Conservation (phyloP, 1,139 yeast species). For the Pichia sp. region DNA sequence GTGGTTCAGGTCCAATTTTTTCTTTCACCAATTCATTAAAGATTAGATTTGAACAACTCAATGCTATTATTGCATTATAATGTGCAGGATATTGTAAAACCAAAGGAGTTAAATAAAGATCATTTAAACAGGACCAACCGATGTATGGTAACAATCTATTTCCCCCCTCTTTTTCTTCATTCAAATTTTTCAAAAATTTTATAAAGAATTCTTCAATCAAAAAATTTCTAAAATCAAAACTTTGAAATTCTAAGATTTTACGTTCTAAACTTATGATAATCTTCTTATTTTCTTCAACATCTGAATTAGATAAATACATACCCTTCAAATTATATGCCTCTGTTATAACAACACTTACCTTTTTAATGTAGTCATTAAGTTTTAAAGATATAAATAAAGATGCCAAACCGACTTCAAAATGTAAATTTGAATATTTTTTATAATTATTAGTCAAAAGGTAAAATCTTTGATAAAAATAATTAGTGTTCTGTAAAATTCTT, state of each 20-base stretch:
- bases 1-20: not conserved
- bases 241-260: constrained; percentile 39
- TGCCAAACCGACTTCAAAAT: constrained; percentile 58
- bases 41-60: constrained; percentile 44
- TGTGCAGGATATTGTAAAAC: constrained; percentile 74
- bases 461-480: constrained; percentile 68
- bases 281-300: constrained; percentile 45
- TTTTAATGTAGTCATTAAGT: constrained; percentile 84
- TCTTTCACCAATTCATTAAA: constrained; percentile 21
- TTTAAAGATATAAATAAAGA: constrained; percentile 77
- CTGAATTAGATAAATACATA: constrained; percentile 18
- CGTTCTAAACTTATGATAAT: constrained; percentile 55
- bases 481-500: constrained; percentile 58
- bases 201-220: constrained; percentile 69
- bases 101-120: constrained; percentile 66
- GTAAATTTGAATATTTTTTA: constrained; percentile 33
- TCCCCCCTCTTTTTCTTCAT: constrained; percentile 1
- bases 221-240: constrained; percentile 54
- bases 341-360: constrained; percentile 54
- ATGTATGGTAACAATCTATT: constrained; percentile 39
- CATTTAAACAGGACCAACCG: constrained; percentile 75
- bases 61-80: constrained; percentile 66
- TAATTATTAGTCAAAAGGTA: constrained; percentile 54
- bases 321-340: constrained; percentile 30
- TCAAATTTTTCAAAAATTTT: constrained; percentile 47